Evolutionary conservation across 1,284 basidiomycete genomes (phyloP).

Genomic region (Schizophyllum commune): DNA sequence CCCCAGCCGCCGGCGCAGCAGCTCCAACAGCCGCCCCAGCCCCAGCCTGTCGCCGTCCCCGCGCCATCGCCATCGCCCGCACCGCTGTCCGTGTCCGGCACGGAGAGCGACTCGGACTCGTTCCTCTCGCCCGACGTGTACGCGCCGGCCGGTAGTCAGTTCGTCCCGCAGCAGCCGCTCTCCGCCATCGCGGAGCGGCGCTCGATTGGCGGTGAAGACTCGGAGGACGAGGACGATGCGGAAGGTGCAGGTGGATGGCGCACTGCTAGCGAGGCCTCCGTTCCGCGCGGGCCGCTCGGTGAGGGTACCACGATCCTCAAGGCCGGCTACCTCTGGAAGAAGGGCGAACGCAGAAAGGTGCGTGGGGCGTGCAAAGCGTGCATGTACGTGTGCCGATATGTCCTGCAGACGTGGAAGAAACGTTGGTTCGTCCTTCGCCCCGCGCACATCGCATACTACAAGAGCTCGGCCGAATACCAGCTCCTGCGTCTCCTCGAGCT

Average conservation of each 20-base stretch:
- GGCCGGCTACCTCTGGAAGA: slow-evolving; percentile 90
- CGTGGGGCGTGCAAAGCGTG: slow-evolving; percentile 17
- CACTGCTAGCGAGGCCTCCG: slow-evolving; percentile 57
- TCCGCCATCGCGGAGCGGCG: slow-evolving; percentile 70
- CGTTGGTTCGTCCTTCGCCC: slow-evolving; percentile 96
- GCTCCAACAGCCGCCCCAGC: slow-evolving; percentile 8
- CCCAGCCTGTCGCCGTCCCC: slow-evolving; percentile 2
- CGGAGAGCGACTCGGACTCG: slow-evolving; percentile 85
- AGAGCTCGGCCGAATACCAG: slow-evolving; percentile 89
- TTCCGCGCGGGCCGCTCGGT: slow-evolving; percentile 18
- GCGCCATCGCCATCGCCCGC: slow-evolving; percentile 25
- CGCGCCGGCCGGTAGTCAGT: slow-evolving; percentile 24
- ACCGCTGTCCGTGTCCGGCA: slow-evolving; percentile 55
- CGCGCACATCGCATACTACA: slow-evolving; percentile 94
- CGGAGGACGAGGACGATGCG: slow-evolving; percentile 68
- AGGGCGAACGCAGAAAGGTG: slow-evolving; percentile 94
- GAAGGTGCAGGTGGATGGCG: slow-evolving; percentile 58
- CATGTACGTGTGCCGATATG: slow-evolving; percentile 6
- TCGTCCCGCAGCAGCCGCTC: slow-evolving; percentile 45
- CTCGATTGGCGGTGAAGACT: slow-evolving; percentile 64
- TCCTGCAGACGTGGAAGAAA: slow-evolving; percentile 91
- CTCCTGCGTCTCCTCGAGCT: slow-evolving; percentile 88
- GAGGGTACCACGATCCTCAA: slow-evolving; percentile 41
- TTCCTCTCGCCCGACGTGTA: slow-evolving; percentile 47
- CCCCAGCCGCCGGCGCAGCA: too few species aligned